Percentiles rank a stretch among this genome's conserved stretches.
Evolutionary conservation across 2,329 filamentous ascomycete genomes (phyloP).

Genomic region (Uncinocarpus reesii): DNA sequence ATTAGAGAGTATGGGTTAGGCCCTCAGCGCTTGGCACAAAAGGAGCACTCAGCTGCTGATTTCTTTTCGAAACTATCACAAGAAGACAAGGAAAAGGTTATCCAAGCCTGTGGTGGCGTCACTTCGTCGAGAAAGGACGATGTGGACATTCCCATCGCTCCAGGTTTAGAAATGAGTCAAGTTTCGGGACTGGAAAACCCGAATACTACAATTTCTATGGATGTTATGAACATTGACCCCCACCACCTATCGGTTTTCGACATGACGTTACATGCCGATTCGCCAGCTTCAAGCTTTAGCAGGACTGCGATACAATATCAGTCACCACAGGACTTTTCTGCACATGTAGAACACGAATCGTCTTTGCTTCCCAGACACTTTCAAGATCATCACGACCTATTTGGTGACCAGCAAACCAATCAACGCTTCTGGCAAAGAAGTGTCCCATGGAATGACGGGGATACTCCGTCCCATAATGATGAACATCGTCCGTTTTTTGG

Average conservation of each 20-base stretch:
- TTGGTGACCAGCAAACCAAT: conserved; percentile 37
- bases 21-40: conserved; percentile 27
- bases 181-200: conserved; percentile 20
- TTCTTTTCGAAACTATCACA: conserved; percentile 33
- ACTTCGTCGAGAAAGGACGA: conserved; percentile 24
- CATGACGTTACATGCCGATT: conserved; percentile 36
- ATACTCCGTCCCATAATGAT: conserved; percentile 36
- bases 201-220: conserved; percentile 23
- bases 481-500: conserved; percentile 37
- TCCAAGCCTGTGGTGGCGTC: conserved; percentile 35
- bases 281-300: conserved; percentile 35
- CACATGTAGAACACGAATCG: conserved; percentile 26
- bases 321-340: conserved; percentile 34
- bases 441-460: conserved; percentile 33
- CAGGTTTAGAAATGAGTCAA: conserved; percentile 10
- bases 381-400: conserved; percentile 37
- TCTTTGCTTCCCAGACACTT: conserved; percentile 21
- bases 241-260: conserved; percentile 34
- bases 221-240: conserved; percentile 14
- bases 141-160: conserved; percentile 24
- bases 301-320: conserved; percentile 35
- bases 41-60: conserved; percentile 34
- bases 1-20: conserved; percentile 31
- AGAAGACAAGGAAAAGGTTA: conserved; percentile 35
- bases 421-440: conserved; percentile 36